Evolutionary conservation across 2,329 filamentous ascomycete genomes (phyloP).

Genomic region (Ophiostoma sp.): DNA sequence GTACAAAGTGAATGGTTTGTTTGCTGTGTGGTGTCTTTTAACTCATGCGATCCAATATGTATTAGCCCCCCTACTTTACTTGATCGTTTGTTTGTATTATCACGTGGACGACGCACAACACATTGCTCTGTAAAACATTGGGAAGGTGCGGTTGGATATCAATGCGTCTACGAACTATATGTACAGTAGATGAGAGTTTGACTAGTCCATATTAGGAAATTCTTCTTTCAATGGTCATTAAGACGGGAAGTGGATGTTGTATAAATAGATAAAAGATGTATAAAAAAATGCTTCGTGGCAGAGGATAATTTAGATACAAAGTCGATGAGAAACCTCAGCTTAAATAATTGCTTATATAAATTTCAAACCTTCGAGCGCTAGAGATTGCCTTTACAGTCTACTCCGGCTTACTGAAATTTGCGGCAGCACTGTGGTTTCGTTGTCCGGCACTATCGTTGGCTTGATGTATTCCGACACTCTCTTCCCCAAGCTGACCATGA

Average conservation of each 20-base stretch:
- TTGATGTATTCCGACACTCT: slow-evolving; percentile 21
- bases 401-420: background rate
- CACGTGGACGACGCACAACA: background rate
- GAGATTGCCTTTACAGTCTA: background rate
- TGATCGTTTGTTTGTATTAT: background rate
- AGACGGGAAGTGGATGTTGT: background rate
- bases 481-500: background rate
- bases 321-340: no score
- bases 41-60: no score
- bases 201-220: slow-evolving; percentile 1
- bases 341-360: background rate
- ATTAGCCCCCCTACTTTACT: no score
- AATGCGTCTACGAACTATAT: background rate
- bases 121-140: background rate
- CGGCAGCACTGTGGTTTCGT: background rate
- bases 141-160: background rate
- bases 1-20: background rate
- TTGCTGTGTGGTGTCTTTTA: background rate
- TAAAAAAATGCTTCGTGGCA: background rate
- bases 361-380: background rate
- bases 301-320: no score
- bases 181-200: background rate
- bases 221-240: background rate
- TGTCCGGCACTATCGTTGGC: slow-evolving; percentile 1
- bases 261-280: background rate